These are phyloP conservation scores for Soucietia sequanensis DNA, from an alignment of 805 yeast genomes.

Conservation along the genomic window DNA sequence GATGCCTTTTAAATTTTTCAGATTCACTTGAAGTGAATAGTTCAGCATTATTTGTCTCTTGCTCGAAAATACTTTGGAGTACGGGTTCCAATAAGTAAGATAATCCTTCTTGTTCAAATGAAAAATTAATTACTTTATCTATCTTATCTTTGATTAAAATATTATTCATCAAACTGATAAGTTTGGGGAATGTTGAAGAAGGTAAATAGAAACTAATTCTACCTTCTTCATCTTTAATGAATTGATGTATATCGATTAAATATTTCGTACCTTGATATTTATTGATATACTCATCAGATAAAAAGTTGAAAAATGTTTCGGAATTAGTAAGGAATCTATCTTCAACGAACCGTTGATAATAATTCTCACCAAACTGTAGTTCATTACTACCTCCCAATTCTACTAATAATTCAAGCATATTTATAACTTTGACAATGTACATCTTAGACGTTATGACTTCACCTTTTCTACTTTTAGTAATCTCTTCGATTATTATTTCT, in stretches of 20 bases:
- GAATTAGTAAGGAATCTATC: constrained; percentile 58
- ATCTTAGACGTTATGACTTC: constrained; percentile 52
- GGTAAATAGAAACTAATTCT: constrained; percentile 57
- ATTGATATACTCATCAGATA: constrained; percentile 45
- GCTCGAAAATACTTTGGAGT: constrained; percentile 14
- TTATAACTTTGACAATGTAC: constrained; percentile 58
- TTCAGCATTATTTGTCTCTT: neutral
- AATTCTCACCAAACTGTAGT: constrained; percentile 50
- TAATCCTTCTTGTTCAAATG: constrained; percentile 55
- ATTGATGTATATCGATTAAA: constrained; percentile 47
- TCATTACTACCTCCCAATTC: constrained; percentile 31
- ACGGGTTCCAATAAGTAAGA: constrained; percentile 53
- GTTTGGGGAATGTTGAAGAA: constrained; percentile 49
- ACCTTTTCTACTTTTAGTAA: constrained; percentile 52
- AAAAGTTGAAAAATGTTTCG: constrained; percentile 49
- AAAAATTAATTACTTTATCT: constrained; percentile 48
- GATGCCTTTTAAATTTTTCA: constrained; percentile 10
- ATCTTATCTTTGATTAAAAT: constrained; percentile 57
- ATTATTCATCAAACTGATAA: constrained; percentile 56
- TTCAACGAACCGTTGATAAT: constrained; percentile 65
- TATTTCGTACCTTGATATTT: constrained; percentile 53
- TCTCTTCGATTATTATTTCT: constrained; percentile 50
- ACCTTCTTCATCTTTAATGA: constrained; percentile 62
- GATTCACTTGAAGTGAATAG: neutral
- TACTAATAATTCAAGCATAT: constrained; percentile 68